Evolutionary conservation across 2,329 filamentous ascomycete species (phyloP), one percentile per base, ranked within the genome.

Genomic region (Biscogniauxia mediterranea): DNA sequence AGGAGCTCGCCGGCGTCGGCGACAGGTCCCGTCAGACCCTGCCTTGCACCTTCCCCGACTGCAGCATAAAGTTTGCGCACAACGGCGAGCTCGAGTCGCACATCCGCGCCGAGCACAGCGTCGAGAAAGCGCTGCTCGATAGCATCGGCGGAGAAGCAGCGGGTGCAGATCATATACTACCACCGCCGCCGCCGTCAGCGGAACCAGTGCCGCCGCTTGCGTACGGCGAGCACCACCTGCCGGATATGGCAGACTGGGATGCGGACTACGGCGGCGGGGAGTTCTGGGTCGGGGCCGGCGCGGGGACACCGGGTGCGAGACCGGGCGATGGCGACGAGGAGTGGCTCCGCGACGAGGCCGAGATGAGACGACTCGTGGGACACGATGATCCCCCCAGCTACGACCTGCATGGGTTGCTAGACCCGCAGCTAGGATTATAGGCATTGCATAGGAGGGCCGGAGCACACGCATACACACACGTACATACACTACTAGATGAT

Each of bases 81-180:
- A 78, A 81, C 59, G 77, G 80, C 62, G 83, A 86, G 57, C 75
- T 85, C 9, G 74, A 81, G 52, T 65, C 73, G 2, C 84, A 86
- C 66, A 57, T 83, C 2, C 71, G 74, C 51, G 64, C 52, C 11
- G 67, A 70, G 59, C 75, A 73, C 55, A 70, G 61, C 56, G 55
- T 67, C 55, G 66, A 69, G 19, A 61, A 66, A 11, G 65, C 66
- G 19, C 56, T 70, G 11, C 49, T 67, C 20, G 59, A 66, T 19
- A 54, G 57, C 9, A 15, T 64, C 38, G 55, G 49, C 21, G 21
- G 51, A 20, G 52, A 19, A 25, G 49, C 28, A 23, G 23, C 28
- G 7, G 11, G 11, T 32, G 11, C 19, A 46, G 56, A 53, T 23
- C 56, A 52, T 25, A 52, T 28, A 46, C 23, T 20, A 11, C 13